Conservation (phyloP, 208 protist genomes). For the Giardia muris region DNA sequence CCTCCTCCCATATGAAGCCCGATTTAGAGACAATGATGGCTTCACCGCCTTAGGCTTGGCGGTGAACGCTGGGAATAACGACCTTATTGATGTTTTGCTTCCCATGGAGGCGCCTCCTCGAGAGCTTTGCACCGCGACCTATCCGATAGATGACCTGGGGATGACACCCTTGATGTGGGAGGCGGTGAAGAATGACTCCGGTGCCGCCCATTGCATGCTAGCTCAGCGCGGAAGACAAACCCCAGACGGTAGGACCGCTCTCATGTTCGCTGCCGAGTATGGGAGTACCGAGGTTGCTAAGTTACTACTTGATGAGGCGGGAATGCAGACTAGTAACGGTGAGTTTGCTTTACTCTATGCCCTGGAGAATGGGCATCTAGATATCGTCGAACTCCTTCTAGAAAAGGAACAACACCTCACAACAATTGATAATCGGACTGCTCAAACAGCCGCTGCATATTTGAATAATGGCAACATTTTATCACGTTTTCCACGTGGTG, state of each 20-base stretch:
- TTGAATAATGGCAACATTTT: too few species aligned
- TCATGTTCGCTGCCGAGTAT: not conserved
- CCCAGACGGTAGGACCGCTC: not conserved
- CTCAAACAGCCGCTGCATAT: too few species aligned
- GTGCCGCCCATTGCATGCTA: not conserved
- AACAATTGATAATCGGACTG: too few species aligned
- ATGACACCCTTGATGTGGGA: slow-evolving; percentile 1
- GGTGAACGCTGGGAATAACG: not conserved
- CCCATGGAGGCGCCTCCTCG: not conserved
- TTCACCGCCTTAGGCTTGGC: not conserved
- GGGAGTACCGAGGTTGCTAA: not conserved
- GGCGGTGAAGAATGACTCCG: not conserved
- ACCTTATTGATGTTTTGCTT: not conserved
- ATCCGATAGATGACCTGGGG: not conserved
- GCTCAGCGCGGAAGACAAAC: not conserved
- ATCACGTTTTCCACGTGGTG: too few species aligned
- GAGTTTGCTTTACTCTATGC: not conserved
- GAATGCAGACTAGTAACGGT: not conserved
- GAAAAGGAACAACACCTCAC: too few species aligned
- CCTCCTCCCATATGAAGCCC: not conserved
- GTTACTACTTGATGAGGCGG: not conserved
- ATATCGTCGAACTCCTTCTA: not conserved
- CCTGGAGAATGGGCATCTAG: not conserved
- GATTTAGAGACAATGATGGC: not conserved
- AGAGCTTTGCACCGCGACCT: not conserved